Base-by-base conservation (phyloP, 352 stramenopile genomes). In the Pythium apleroticum region DNA sequence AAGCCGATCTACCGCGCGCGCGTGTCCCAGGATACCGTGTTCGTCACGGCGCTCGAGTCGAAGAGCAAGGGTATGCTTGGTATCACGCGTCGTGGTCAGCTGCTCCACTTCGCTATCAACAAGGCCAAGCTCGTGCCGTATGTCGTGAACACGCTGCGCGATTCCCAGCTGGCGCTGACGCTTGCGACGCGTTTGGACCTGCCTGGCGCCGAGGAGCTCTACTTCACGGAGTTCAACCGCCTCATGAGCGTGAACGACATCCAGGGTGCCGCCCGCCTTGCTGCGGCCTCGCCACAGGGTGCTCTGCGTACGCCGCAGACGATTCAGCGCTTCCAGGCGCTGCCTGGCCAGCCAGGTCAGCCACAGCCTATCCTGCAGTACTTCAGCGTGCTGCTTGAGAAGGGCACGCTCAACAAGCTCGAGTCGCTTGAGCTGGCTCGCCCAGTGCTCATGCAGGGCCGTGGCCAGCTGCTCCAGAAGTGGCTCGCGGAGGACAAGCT, bases 401-500 rank as follows among this genome's bases (percentile, higher is more conserved):
- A 94, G 77, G 97, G 97, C 45, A 98, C 96, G 52, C 77, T 99
- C 37, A 99, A 99, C 85, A 97, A 98, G 76, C 96, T 99, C 78
- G 98, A 99, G 75, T 98, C 95, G 66, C 93, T 99, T 46, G 98
- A 99, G 80, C 86, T 99, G 17, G 96, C 97, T 48, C 97, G 97
- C 28, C 97, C 97, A 2, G 97, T 99, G 30, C 78, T 99, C 61
- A 91, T 98, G 79, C 97, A 99, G 81, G 95, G 97, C 60, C 93
- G 97, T 58, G 94, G 94, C 9, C 95, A 99, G 67, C 85, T 99
- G 30, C 84, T 99, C 65, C 97, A 99, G 80, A 99, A 99, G 78
- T 99, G 97, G 97, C 85, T 99, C 24, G 98, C 97, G 22, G 98
- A 99, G 73, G 97, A 99, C 81, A 99, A 99, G 82, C 83, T 99